Evolutionary conservation across 192 early-diverging fungal genomes (phyloP).

Genomic region (Powellomyces hirtus): DNA sequence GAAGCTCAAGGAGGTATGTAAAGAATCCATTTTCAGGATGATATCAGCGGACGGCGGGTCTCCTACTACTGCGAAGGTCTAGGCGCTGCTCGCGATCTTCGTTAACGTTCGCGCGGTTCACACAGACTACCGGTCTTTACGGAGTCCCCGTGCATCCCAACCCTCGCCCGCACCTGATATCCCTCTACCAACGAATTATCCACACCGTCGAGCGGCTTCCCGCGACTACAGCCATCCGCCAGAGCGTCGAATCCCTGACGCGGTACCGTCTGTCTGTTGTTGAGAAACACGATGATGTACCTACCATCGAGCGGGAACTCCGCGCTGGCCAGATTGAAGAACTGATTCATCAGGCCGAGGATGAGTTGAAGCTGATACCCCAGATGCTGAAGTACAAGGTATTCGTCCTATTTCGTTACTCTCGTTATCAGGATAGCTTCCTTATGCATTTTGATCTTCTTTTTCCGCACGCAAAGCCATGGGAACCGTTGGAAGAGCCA

Average conservation of each 20-base stretch:
- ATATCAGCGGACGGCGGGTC: background rate
- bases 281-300: constrained; percentile 68
- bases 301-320: constrained; percentile 75
- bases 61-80: background rate
- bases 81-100: background rate
- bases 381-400: constrained; percentile 87
- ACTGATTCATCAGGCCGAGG: constrained; percentile 82
- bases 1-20: constrained; percentile 28
- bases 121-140: constrained; percentile 75
- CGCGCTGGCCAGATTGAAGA: constrained; percentile 89
- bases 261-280: constrained; percentile 73
- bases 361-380: constrained; percentile 77
- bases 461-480: constrained; percentile 40
- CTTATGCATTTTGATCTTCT: background rate
- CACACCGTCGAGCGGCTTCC: constrained; percentile 73
- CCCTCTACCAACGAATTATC: constrained; percentile 77
- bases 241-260: constrained; percentile 76
- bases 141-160: constrained; percentile 84
- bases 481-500: constrained; percentile 78
- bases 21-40: background rate
- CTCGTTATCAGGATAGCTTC: background rate
- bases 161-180: constrained; percentile 82
- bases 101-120: background rate
- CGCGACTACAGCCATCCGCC: constrained; percentile 72
- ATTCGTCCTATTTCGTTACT: no score